These are phyloP conservation scores for Aspergillus indologenus DNA, from an alignment of 495 filamentous ascomycete species.

Conservation along the genomic window DNA sequence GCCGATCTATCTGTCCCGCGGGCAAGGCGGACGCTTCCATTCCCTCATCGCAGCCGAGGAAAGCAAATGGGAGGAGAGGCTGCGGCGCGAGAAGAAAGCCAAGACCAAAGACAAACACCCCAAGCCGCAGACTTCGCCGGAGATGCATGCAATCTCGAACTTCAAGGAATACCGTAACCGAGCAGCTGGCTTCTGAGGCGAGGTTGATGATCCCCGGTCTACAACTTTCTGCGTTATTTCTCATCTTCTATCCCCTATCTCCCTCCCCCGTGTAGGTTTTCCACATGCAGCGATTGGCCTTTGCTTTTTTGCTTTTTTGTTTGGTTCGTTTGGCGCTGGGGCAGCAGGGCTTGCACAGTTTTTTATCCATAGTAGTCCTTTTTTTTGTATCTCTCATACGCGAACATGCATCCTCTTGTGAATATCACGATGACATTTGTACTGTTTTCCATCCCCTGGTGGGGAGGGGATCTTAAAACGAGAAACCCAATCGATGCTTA, in stretches of 20 bases:
- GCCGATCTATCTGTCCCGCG: constrained; percentile 59
- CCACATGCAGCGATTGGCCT: background rate
- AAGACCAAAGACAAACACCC: constrained; percentile 28
- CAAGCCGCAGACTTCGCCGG: constrained; percentile 23
- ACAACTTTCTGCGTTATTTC: background rate
- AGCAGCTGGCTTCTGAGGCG: constrained; percentile 24
- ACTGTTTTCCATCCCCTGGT: background rate
- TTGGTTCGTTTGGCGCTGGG: background rate
- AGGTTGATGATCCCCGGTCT: background rate
- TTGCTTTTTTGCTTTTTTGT: background rate
- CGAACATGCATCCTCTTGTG: background rate
- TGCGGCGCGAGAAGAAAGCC: constrained; percentile 29
- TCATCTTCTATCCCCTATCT: background rate
- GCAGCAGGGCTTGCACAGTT: background rate
- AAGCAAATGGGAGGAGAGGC: constrained; percentile 56
- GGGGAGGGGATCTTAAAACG: too few species aligned
- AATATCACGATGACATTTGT: background rate
- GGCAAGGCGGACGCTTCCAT: constrained; percentile 58
- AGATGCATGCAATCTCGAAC: constrained; percentile 30
- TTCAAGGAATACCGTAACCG: constrained; percentile 57
- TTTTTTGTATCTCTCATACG: background rate
- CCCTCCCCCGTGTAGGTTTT: background rate
- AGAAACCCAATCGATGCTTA: too few species aligned
- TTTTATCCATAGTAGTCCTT: background rate
- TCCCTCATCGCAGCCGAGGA: constrained; percentile 59